A percentile compares a stretch with the other conserved stretches of the same genome.
Evolutionary conservation across 495 filamentous ascomycete species (phyloP).

Genomic region (Jackrogersella minutella): DNA sequence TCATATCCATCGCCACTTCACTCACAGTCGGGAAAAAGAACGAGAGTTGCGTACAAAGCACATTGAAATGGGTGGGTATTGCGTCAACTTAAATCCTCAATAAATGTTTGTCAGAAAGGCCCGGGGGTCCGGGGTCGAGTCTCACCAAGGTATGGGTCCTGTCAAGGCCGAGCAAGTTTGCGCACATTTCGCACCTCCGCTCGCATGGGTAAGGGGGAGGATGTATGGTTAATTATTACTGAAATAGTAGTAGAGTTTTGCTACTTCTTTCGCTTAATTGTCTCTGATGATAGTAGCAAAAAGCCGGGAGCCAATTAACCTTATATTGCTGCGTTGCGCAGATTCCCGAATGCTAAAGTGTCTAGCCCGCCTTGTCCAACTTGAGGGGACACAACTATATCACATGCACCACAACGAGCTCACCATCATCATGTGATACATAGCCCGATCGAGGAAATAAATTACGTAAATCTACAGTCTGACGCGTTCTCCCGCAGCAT

Average conservation of each 20-base stretch:
- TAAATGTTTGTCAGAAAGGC: not conserved
- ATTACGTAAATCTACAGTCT: not conserved
- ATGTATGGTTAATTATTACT: not conserved
- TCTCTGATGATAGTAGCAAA: not conserved
- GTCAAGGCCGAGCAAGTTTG: conserved; percentile 16
- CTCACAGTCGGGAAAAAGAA: not conserved
- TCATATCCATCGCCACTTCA: not conserved
- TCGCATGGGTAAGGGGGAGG: not conserved
- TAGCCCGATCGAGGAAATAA: not conserved
- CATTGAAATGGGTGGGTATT: not conserved
- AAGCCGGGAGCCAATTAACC: conserved; percentile 16
- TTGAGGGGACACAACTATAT: not conserved
- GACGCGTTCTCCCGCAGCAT: not conserved
- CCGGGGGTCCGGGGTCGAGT: not conserved
- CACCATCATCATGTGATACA: not conserved
- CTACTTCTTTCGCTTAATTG: not conserved
- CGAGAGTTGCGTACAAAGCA: not conserved
- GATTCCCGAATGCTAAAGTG: not conserved
- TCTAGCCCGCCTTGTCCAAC: not conserved
- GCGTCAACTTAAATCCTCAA: conserved; percentile 1
- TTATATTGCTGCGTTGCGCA: conserved; percentile 7
- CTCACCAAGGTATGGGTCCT: not conserved
- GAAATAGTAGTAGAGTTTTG: not conserved
- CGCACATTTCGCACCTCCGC: conserved; percentile 17
- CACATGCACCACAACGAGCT: not conserved